A percentile compares a stretch with the other conserved stretches of the same genome.
Evolutionary conservation across 2,329 filamentous ascomycete genomes (phyloP).

Genomic region (Sarocladiaceae sp.): DNA sequence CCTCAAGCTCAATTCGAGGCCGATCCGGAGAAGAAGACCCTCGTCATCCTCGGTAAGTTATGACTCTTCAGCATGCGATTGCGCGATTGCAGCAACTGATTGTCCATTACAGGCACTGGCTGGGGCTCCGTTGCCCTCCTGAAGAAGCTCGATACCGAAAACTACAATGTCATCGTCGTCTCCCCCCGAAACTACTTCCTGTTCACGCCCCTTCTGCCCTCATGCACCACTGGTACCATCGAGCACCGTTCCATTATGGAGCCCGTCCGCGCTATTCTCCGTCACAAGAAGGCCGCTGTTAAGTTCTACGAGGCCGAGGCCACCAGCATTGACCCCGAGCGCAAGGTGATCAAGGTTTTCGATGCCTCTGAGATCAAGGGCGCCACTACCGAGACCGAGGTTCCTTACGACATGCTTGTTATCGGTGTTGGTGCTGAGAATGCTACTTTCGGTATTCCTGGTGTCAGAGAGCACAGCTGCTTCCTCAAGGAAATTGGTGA

Average conservation of each 20-base stretch:
- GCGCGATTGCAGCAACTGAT: background rate
- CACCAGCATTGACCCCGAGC: slow-evolving; percentile 89
- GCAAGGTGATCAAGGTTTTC: slow-evolving; percentile 81
- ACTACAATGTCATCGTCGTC: slow-evolving; percentile 98
- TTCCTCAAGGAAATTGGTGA: slow-evolving; percentile 98
- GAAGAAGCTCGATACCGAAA: slow-evolving; percentile 97
- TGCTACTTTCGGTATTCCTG: slow-evolving; percentile 95
- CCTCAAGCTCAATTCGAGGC: slow-evolving; percentile 74
- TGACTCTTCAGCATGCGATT: slow-evolving; percentile 12
- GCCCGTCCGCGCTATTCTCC: slow-evolving; percentile 91
- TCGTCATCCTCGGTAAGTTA: slow-evolving; percentile 82
- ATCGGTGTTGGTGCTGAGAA: slow-evolving; percentile 97
- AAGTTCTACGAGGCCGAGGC: slow-evolving; percentile 98
- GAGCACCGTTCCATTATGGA: slow-evolving; percentile 99
- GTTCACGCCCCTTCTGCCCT: slow-evolving; percentile 94
- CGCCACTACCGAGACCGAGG: slow-evolving; percentile 74
- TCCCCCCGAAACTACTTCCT: slow-evolving; percentile 99
- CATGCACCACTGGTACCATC: slow-evolving; percentile 94
- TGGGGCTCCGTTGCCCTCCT: slow-evolving; percentile 94
- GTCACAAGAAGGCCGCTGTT: slow-evolving; percentile 88
- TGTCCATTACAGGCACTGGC: slow-evolving; percentile 66
- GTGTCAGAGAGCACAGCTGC: slow-evolving; percentile 90
- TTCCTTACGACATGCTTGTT: slow-evolving; percentile 97
- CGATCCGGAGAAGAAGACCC: slow-evolving; percentile 90
- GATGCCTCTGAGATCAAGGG: slow-evolving; percentile 94